Conservation (phyloP, 495 filamentous ascomycete genomes). For the Aspergillus steynii region DNA sequence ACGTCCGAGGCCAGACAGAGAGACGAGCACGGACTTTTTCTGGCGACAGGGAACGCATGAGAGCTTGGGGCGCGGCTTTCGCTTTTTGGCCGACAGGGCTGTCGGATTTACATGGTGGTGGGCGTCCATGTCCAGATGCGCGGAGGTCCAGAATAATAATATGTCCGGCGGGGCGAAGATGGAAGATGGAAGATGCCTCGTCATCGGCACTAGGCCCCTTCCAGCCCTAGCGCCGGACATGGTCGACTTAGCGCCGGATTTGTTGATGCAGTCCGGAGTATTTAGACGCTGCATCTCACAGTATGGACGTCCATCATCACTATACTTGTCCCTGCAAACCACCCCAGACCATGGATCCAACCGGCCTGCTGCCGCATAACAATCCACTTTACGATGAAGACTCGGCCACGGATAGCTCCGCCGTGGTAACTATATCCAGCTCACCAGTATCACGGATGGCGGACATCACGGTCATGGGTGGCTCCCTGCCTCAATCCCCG, state of each 20-base stretch:
- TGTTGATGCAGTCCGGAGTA: neutral
- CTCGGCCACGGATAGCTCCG: neutral
- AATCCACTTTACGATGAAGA: neutral
- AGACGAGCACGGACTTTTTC: conserved; percentile 21
- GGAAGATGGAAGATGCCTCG: too few relatives aligned
- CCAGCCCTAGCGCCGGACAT: neutral
- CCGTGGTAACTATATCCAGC: neutral
- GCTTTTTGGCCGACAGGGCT: conserved; percentile 14
- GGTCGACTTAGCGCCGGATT: neutral
- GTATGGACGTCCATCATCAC: too few relatives aligned
- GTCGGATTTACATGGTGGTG: neutral
- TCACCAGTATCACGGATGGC: neutral
- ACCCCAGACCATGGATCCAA: neutral
- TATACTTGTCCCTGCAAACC: too few relatives aligned
- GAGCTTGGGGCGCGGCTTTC: conserved; percentile 23
- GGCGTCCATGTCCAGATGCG: neutral
- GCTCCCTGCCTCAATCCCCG: neutral
- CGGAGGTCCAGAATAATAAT: too few relatives aligned
- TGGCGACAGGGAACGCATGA: conserved; percentile 23
- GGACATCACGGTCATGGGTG: neutral
- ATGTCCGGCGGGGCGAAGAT: neutral
- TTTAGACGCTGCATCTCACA: too few relatives aligned
- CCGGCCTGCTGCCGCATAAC: neutral
- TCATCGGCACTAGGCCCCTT: neutral
- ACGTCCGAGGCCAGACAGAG: conserved; percentile 1